phyloP scores from a whole-genome alignment of 2,329 filamentous ascomycete genomes.

The Sarocladiaceae sp. region DNA sequence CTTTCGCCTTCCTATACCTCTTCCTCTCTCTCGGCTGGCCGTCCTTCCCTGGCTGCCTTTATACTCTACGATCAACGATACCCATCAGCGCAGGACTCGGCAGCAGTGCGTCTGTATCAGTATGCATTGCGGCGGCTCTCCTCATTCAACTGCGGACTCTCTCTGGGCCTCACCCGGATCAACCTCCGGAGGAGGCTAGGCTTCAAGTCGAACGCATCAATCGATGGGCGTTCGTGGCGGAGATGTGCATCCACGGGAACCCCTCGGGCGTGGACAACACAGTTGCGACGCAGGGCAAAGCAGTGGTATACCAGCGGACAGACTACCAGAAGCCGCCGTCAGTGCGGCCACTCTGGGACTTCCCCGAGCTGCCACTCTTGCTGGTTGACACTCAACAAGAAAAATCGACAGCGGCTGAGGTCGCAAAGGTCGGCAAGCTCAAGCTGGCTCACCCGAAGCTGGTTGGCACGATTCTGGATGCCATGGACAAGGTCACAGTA shows the following conservation, averaged over 20 bases:
- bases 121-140: conserved; percentile 80
- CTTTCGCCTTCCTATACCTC: conserved; percentile 84
- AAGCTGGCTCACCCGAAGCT: conserved; percentile 70
- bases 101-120: conserved; percentile 89
- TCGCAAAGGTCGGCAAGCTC: conserved; percentile 77
- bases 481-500: conserved; percentile 71
- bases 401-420: conserved; percentile 80
- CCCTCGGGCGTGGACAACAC: conserved; percentile 97
- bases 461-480: conserved; percentile 75
- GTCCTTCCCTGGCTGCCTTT: conserved; percentile 75
- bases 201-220: conserved; percentile 94
- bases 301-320: conserved; percentile 80
- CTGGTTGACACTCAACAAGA: conserved; percentile 85
- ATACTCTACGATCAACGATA: conserved; percentile 89
- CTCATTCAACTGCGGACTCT: conserved; percentile 85
- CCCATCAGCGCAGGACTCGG: conserved; percentile 88
- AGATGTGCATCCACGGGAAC: conserved; percentile 97
- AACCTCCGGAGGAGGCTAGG: conserved; percentile 81
- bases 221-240: conserved; percentile 93
- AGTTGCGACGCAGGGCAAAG: conserved; percentile 88
- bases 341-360: conserved; percentile 75
- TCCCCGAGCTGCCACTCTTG: conserved; percentile 86
- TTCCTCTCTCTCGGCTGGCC: conserved; percentile 82
- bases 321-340: conserved; percentile 74
- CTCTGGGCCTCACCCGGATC: conserved; percentile 86